Evolutionary conservation across 2,329 filamentous ascomycete species (phyloP), one percentile per base, ranked within the genome.

Genomic region (Chaetomium sp.): DNA sequence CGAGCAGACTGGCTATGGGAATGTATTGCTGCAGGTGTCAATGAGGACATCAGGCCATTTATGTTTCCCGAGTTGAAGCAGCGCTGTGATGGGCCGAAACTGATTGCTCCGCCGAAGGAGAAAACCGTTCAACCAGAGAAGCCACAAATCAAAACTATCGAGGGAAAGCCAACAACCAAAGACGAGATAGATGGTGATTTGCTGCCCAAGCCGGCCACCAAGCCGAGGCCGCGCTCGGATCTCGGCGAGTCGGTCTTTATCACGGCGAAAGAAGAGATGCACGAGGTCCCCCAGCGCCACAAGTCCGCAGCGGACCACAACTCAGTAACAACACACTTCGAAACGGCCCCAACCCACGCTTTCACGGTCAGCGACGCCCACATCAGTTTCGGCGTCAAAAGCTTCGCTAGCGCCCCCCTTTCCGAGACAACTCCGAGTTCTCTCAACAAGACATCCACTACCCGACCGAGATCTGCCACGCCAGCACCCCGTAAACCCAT

Each of bases 1-100:
- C 80, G 80, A 6, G 81, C 83, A 14, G 81, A 86, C 27, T 99
- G 94, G 94, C 76, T 99, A 2, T 94, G 88, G 85, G 80, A 86
- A 51, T 94, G 88, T 61, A 84, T 96, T 50, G 76, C 78, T 65
- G 80, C 74, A 0, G 81, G 81, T 5, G 73, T 64, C 59, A 71
- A 73, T 3, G 69, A 75, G 2, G 76, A 79, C 1, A 68, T 77
- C 44, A 71, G 75, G 41, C 62, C 69, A 6, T 81, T 72, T 51
- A 65, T 80, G 54, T 81, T 78, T 53, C 69, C 76, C 0, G 74
- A 79, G 57, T 64, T 81, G 34, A 71, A 68, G 49, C 68, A 72
- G 43, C 57, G 63, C 36, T 42, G 65, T 1, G 43, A 50, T 4
- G 34, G 27, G 6, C 57, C 59, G 7, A 59, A 61, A 36, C 8